Conservation (phyloP, 768 basidiomycete genomes). For the Podaxis sp. region DNA sequence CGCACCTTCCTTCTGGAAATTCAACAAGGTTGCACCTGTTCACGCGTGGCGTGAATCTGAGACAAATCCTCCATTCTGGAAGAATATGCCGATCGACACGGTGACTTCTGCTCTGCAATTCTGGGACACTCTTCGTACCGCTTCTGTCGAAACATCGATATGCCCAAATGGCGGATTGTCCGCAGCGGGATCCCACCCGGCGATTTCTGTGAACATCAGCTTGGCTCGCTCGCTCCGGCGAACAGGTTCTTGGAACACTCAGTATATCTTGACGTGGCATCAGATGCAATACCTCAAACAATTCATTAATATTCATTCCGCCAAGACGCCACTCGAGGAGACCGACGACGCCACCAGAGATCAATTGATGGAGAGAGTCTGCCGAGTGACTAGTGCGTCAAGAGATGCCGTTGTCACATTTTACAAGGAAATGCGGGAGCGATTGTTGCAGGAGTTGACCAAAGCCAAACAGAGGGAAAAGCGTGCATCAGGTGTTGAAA, state of each 20-base stretch:
- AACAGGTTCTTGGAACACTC: slow-evolving; percentile 54
- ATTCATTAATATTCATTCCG: slow-evolving; percentile 42
- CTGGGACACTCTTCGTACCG: slow-evolving; percentile 58
- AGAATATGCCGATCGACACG: slow-evolving; percentile 42
- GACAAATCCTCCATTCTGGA: slow-evolving; percentile 53
- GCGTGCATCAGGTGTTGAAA: slow-evolving; percentile 28
- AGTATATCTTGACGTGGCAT: slow-evolving; percentile 65
- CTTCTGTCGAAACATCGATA: slow-evolving; percentile 39
- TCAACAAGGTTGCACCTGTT: slow-evolving; percentile 54
- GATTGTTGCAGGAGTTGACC: slow-evolving; percentile 41
- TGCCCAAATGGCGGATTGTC: slow-evolving; percentile 10
- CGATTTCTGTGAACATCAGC: slow-evolving; percentile 23
- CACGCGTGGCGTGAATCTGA: slow-evolving; percentile 60
- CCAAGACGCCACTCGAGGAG: slow-evolving; percentile 49
- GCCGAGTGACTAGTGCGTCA: slow-evolving; percentile 59
- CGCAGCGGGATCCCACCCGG: slow-evolving; percentile 12
- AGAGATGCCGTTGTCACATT: slow-evolving; percentile 43
- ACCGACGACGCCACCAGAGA: slow-evolving; percentile 35
- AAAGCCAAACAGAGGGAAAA: slow-evolving; percentile 38
- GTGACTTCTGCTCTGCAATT: slow-evolving; percentile 41
- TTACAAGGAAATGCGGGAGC: slow-evolving; percentile 40
- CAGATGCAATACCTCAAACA: slow-evolving; percentile 66
- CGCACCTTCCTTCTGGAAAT: slow-evolving; percentile 67
- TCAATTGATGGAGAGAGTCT: slow-evolving; percentile 44
- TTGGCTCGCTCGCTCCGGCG: slow-evolving; percentile 58